These are phyloP conservation scores for Emericellopsis atlantica DNA, from an alignment of 2,329 filamentous ascomycete species.

Conservation along the genomic window DNA sequence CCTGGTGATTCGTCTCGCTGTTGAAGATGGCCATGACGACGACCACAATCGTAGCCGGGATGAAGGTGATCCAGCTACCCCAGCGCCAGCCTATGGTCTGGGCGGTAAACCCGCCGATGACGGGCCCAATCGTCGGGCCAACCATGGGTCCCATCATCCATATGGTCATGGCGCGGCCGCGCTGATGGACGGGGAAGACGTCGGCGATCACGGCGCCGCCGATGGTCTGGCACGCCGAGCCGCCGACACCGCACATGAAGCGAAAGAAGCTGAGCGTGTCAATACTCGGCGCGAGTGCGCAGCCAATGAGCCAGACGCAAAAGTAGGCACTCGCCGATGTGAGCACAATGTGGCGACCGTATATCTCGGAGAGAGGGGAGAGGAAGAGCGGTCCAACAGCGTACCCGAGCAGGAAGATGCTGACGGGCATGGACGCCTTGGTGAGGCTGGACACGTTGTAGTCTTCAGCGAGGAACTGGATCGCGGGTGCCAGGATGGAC, in stretches of 20 bases:
- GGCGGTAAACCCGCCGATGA: slow-evolving; percentile 35
- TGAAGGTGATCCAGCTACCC: slow-evolving; percentile 39
- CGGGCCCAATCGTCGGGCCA: slow-evolving; percentile 34
- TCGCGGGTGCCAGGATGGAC: slow-evolving; percentile 43
- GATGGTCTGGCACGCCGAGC: slow-evolving; percentile 39
- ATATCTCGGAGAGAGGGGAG: slow-evolving; percentile 50
- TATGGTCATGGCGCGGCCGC: slow-evolving; percentile 34
- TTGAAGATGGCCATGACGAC: slow-evolving; percentile 12
- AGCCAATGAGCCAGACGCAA: slow-evolving; percentile 50
- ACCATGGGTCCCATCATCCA: slow-evolving; percentile 47
- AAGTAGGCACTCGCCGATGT: slow-evolving; percentile 46
- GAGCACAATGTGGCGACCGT: slow-evolving; percentile 46
- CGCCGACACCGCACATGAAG: slow-evolving; percentile 46
- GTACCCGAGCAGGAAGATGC: slow-evolving; percentile 50
- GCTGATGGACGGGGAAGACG: slow-evolving; percentile 32
- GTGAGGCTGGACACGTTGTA: slow-evolving; percentile 8
- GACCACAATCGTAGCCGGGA: slow-evolving; percentile 19
- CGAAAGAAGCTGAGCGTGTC: slow-evolving; percentile 43
- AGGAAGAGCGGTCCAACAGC: slow-evolving; percentile 43
- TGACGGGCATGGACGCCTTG: slow-evolving; percentile 38
- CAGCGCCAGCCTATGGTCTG: slow-evolving; percentile 38
- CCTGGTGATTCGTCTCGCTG: slow-evolving; percentile 28
- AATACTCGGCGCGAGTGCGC: slow-evolving; percentile 44
- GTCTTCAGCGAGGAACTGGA: slow-evolving; percentile 27
- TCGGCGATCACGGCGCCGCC: slow-evolving; percentile 43